phyloP scores from a whole-genome alignment of 2,329 filamentous ascomycete genomes.

The Ophiostoma ips region DNA sequence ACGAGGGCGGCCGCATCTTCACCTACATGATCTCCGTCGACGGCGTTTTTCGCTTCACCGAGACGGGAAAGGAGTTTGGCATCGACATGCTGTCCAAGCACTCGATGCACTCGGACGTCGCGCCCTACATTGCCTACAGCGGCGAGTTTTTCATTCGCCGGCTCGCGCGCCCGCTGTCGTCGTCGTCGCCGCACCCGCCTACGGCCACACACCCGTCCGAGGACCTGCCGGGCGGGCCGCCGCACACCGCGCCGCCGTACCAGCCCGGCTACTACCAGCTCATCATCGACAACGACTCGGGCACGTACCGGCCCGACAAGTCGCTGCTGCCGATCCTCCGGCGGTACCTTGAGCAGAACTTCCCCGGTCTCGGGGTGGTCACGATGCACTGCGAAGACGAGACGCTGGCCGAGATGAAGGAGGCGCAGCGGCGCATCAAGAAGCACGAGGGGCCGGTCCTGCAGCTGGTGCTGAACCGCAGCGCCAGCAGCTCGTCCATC shows the following conservation, averaged over 20 bases:
- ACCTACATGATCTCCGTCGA: constrained; percentile 89
- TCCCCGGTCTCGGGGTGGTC: constrained; percentile 63
- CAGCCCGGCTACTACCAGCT: constrained; percentile 59
- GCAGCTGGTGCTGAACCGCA: constrained; percentile 43
- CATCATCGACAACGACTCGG: constrained; percentile 88
- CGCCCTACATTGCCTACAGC: constrained; percentile 78
- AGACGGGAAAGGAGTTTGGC: constrained; percentile 90
- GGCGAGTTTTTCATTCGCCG: constrained; percentile 86
- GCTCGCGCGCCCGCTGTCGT: constrained; percentile 35
- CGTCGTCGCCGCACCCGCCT: constrained; percentile 28
- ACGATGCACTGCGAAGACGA: constrained; percentile 70
- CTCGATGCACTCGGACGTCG: constrained; percentile 91
- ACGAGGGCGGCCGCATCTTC: constrained; percentile 73
- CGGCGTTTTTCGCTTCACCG: constrained; percentile 76
- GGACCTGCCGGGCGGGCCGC: constrained; percentile 33
- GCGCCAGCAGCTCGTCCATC: constrained; percentile 32
- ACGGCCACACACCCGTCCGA: constrained; percentile 38
- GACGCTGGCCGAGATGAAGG: constrained; percentile 59
- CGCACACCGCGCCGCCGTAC: constrained; percentile 27
- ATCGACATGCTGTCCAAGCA: constrained; percentile 90
- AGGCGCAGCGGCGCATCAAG: constrained; percentile 60
- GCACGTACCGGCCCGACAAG: constrained; percentile 81
- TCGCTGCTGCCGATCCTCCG: constrained; percentile 58
- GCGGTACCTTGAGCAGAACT: constrained; percentile 54
- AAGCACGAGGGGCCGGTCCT: constrained; percentile 41